These are phyloP conservation scores for Fusarium circinatum DNA, from an alignment of 2,329 filamentous ascomycete genomes.

Conservation along the genomic window DNA sequence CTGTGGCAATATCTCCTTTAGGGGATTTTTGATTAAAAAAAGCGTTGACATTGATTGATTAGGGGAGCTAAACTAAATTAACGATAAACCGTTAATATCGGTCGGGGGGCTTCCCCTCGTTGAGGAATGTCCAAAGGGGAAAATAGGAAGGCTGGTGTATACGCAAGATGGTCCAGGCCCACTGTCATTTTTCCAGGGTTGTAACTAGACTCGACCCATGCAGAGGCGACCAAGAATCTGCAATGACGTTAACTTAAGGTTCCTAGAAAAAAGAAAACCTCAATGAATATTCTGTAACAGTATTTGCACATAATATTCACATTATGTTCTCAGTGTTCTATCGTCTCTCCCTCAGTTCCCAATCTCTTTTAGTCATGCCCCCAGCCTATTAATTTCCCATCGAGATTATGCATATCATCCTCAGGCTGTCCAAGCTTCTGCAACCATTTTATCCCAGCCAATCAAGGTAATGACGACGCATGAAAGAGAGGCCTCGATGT, in stretches of 20 bases:
- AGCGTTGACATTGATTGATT: conserved; percentile 5
- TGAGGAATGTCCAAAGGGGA: conserved; percentile 20
- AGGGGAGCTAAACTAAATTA: conserved; percentile 22
- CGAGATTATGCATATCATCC: background rate
- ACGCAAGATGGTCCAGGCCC: conserved; percentile 9
- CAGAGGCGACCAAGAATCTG: background rate
- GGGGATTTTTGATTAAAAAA: background rate
- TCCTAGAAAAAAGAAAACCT: background rate
- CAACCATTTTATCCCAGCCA: background rate
- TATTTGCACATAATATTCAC: background rate
- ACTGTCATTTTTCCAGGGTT: background rate
- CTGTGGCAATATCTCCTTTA: conserved; percentile 3
- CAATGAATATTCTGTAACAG: background rate
- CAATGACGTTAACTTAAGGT: conserved; percentile 20
- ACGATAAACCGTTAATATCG: conserved; percentile 18
- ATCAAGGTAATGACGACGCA: background rate
- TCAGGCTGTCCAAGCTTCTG: background rate
- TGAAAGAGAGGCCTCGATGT: background rate
- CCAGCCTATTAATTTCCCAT: background rate
- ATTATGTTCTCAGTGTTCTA: background rate
- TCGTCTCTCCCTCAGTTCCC: background rate
- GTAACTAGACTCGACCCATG: background rate
- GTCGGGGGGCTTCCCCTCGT: conserved; percentile 16
- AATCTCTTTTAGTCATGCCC: background rate
- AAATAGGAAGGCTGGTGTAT: conserved; percentile 27